Evolutionary conservation across 78 protist species (phyloP), one percentile per base, ranked within the genome.

Genomic region (Bigelowiella natans): DNA sequence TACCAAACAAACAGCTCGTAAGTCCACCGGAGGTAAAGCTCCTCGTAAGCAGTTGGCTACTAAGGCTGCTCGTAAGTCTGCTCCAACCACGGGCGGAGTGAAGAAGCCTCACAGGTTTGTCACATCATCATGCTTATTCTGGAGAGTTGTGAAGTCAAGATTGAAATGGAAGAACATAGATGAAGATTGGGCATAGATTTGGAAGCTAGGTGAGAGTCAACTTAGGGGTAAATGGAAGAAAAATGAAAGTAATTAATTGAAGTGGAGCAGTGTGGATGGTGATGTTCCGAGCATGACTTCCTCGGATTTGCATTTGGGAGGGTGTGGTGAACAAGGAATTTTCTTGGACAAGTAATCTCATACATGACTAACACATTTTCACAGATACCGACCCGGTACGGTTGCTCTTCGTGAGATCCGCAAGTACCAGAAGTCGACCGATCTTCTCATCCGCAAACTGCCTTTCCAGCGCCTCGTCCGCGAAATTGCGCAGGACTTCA

Each of bases 371-470:
- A n/a, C n/a, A n/a, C n/a, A n/a, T n/a, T n/a, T n/a, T n/a, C n/a
- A n/a, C n/a, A n/a, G 73, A 51, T 51, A 51, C 73, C 73, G 73
- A 7, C 73, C 73, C 34, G 73, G 73, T 26, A 51, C 73, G 73
- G 73, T 96, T 51, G 96, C 97, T 2, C 94, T 96, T 1, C 94
- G 96, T 86, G 97, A 95, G 93, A 96, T 96, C 95, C 93, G 97
- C 39, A 37, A 85, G 64, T 95, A 94, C 95, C 97, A 96, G 90
- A 95, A 94, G 94, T 89, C 95, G n/a, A 89, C 96, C 31, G 96
- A 96, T 40, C 94, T 96, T 34, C 89, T 96, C 83, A 94, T 96
- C 91, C 93, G 96, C 88, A 92, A 92, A 85, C 91, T 92, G 64
- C 93, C 93, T 2, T 91, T 91, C 89, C 93, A 91, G 90, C 93